phyloP scores from a whole-genome alignment of 2,329 filamentous ascomycete genomes.

The Pseudogymnoascus sp. region DNA sequence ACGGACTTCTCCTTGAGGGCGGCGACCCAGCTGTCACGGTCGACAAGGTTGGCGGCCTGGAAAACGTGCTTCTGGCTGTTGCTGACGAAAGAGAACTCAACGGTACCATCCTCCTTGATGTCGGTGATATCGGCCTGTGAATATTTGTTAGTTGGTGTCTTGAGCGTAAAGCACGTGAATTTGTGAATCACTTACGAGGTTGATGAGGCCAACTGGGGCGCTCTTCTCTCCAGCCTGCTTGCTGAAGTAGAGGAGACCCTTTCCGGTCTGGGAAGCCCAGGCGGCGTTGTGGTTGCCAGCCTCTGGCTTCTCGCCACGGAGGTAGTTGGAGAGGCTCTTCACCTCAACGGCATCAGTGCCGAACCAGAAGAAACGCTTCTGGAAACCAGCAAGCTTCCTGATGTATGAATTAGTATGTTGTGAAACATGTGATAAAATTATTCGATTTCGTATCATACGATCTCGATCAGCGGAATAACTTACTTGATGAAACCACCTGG shows the following conservation, averaged over 20 bases:
- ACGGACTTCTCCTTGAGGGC: constrained; percentile 75
- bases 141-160: constrained; percentile 25
- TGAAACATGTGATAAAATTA: neutral
- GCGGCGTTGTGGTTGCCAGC: constrained; percentile 73
- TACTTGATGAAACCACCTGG: constrained; percentile 77
- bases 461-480: constrained; percentile 32
- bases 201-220: constrained; percentile 72
- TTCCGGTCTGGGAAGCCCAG: constrained; percentile 89
- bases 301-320: constrained; percentile 81
- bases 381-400: constrained; percentile 70
- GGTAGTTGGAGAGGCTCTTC: constrained; percentile 67
- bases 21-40: constrained; percentile 88
- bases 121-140: constrained; percentile 51
- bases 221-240: constrained; percentile 71
- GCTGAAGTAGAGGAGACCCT: constrained; percentile 87
- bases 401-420: constrained; percentile 1
- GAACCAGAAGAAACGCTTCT: constrained; percentile 92
- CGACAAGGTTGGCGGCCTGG: constrained; percentile 66
- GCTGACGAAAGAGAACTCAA: constrained; percentile 80
- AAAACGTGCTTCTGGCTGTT: constrained; percentile 90
- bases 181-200: constrained; percentile 56
- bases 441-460: neutral
- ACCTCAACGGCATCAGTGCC: constrained; percentile 64
- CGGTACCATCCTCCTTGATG: constrained; percentile 63
- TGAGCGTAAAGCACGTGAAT: neutral